Percentiles rank a stretch among this genome's conserved stretches.
Conservation (phyloP, 805 yeast genomes). For the Pichia nakasei region DNA sequence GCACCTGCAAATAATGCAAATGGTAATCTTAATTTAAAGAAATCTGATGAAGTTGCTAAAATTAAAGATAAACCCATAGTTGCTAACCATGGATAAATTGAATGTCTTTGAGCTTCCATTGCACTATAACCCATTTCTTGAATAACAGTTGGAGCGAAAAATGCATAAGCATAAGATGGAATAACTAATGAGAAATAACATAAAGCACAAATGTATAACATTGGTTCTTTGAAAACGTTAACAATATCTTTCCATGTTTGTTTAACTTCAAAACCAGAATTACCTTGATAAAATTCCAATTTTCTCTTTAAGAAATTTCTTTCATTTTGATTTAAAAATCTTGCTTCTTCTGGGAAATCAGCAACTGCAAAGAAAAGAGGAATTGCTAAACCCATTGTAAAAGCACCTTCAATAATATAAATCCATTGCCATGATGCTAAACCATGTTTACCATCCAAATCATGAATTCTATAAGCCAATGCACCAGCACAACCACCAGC, state of each 20-base stretch:
- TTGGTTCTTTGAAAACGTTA: slow-evolving; percentile 49
- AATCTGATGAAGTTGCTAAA: slow-evolving; percentile 56
- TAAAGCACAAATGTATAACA: slow-evolving; percentile 48
- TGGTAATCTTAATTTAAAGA: slow-evolving; percentile 36
- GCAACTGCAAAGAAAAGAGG: slow-evolving; percentile 40
- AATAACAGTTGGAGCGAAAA: slow-evolving; percentile 62
- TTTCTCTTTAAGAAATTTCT: slow-evolving; percentile 47
- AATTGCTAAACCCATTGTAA: slow-evolving; percentile 28
- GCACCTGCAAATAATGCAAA: slow-evolving; percentile 27
- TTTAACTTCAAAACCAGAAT: slow-evolving; percentile 41
- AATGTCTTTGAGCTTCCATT: slow-evolving; percentile 66
- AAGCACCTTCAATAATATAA: slow-evolving; percentile 32
- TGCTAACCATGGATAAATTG: slow-evolving; percentile 78
- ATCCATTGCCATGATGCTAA: slow-evolving; percentile 38
- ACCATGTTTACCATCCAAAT: slow-evolving; percentile 40
- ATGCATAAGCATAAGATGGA: slow-evolving; percentile 69
- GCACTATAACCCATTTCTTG: slow-evolving; percentile 55
- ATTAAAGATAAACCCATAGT: slow-evolving; percentile 62
- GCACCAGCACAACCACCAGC: slow-evolving; percentile 78
- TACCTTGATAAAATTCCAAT: slow-evolving; percentile 42
- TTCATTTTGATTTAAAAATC: slow-evolving; percentile 44
- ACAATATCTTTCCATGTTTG: slow-evolving; percentile 37
- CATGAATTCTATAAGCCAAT: slow-evolving; percentile 55
- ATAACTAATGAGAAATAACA: slow-evolving; percentile 58
- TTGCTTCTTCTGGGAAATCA: slow-evolving; percentile 66